Evolutionary conservation across 345 rosid genomes (phyloP), one percentile per base, ranked within the genome.

Genomic region (Theobroma cacao): DNA sequence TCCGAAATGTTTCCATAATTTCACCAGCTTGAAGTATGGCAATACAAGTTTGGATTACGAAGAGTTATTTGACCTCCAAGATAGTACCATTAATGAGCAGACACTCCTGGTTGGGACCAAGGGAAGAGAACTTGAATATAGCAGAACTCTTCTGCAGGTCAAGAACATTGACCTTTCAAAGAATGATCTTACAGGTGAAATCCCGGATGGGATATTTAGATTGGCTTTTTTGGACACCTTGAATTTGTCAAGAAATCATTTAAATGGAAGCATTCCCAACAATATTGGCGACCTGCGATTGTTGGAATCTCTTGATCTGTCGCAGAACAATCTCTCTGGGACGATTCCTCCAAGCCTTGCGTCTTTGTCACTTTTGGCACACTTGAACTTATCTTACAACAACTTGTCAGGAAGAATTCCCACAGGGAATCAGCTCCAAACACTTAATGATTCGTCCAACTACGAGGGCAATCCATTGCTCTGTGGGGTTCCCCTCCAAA

Each of bases 101-200:
- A 61, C 40, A 17, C 2, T 61, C 1, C 40, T 61, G 40, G 22
- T 61, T 31, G 22, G 40, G 40, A 61, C 66, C 0, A 61, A 61
- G 66, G 66, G 22, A 61, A 61, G n/a, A 15, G 66, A 61, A 7
- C 66, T 61, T 31, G 66, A 61, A 61, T 61, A 61, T 31, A 61
- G 40, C 40, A 61, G 11, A 61, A 61, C 66, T 7, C 11, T 61
- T 31, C 40, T 61, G 8, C 5, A 31, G 22, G 66, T 61, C 40
- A 61, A 30, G 38, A 60, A 30, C 65, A 28, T 59, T 59, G 64
- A 30, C n/a, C 65, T 60, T 60, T 60, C 65, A 6, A 28, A 30
- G n/a, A 60, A 60, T 6, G 31, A 61, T 31, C 66, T 61, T 61
- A 61, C 31, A 22, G 62, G 31, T 58, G 62, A 24, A 24, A 8